Evolutionary conservation across 1,284 basidiomycete species (phyloP), one percentile per base, ranked within the genome.

Genomic region (Cutaneotrichosporon cavernicola): DNA sequence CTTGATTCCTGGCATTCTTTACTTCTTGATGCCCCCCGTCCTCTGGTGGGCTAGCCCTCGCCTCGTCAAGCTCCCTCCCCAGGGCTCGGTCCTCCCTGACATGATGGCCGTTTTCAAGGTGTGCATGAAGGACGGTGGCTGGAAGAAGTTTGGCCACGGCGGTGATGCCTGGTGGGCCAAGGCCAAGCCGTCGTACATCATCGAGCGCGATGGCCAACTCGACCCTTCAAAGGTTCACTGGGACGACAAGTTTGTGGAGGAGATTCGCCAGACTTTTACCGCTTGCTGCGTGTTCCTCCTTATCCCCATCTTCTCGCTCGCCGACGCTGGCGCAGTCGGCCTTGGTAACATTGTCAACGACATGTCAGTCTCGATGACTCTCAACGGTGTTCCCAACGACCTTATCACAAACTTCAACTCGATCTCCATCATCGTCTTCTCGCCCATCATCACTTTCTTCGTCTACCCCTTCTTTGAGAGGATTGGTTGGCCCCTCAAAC

Each of bases 231-330:
- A 22, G 34, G 76, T 83, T 69, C 78, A 74, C 57, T 84, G 82
- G 76, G 83, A 83, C 70, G 83, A 83, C 69, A 67, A 72, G 56
- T 84, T 83, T 69, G 81, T 84, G 26, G 80, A 82, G 58, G 83
- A 84, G 70, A 75, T 84, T 63, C 72, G 73, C 55, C 77, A 81
- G 68, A 79, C 81, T 0, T 70, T 82, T 69, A 75, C 75, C 53
- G 83, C 83, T 18, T 83, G 82, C 69, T 75, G 73, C 21, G 80
- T 83, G 61, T 84, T 83, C 74, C 66, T 78, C 59, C 72, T 82
- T 60, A 80, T 82, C 68, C 82, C 82, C 16, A 76, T 83, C 68
- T 84, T 83, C 76, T 77, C 75, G 68, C 73, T 83, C 49, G 77
- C 76, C 62, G 81, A 84, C 70, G 59, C 51, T 16, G 56, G 49